Conservation (phyloP, 768 basidiomycete species). For the Pisolithus sp. region DNA sequence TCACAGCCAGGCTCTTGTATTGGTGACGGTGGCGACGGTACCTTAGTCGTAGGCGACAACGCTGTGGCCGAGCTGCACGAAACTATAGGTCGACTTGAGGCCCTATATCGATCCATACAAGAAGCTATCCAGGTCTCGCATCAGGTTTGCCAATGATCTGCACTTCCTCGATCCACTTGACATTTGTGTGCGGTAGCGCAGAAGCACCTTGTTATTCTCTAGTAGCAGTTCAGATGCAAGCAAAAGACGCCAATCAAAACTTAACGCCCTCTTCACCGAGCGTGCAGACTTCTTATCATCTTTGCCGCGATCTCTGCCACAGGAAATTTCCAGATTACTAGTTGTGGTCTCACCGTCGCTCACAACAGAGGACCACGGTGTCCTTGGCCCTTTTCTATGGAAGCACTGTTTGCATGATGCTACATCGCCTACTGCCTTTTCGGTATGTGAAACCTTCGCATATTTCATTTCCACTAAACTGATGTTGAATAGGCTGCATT, state of each 20-base stretch:
- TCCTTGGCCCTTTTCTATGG: slow-evolving; percentile 55
- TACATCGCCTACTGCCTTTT: slow-evolving; percentile 38
- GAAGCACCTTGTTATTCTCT: slow-evolving; percentile 37
- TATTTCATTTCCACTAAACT: neutral
- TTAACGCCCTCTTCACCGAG: slow-evolving; percentile 31
- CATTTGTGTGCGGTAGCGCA: slow-evolving; percentile 27
- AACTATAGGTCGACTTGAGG: slow-evolving; percentile 39
- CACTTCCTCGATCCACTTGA: neutral
- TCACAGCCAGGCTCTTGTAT: slow-evolving; percentile 8
- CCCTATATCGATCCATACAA: slow-evolving; percentile 46
- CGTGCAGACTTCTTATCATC: slow-evolving; percentile 37
- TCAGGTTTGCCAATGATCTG: slow-evolving; percentile 30
- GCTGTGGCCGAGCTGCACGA: slow-evolving; percentile 38
- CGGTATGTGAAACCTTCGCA: slow-evolving; percentile 35
- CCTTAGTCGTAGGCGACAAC: slow-evolving; percentile 25
- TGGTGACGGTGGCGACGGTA: slow-evolving; percentile 25
- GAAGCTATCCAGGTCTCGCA: slow-evolving; percentile 37
- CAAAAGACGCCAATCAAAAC: slow-evolving; percentile 19
- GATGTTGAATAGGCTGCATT: slow-evolving; percentile 44
- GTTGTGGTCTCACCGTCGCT: slow-evolving; percentile 57
- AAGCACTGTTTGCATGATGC: slow-evolving; percentile 37
- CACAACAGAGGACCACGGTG: slow-evolving; percentile 41
- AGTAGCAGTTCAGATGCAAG: slow-evolving; percentile 8
- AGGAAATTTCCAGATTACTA: slow-evolving; percentile 51
- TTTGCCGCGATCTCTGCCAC: slow-evolving; percentile 38